phyloP scores from a whole-genome alignment of 208 protist genomes.

The Acanthamoeba castellanii region DNA sequence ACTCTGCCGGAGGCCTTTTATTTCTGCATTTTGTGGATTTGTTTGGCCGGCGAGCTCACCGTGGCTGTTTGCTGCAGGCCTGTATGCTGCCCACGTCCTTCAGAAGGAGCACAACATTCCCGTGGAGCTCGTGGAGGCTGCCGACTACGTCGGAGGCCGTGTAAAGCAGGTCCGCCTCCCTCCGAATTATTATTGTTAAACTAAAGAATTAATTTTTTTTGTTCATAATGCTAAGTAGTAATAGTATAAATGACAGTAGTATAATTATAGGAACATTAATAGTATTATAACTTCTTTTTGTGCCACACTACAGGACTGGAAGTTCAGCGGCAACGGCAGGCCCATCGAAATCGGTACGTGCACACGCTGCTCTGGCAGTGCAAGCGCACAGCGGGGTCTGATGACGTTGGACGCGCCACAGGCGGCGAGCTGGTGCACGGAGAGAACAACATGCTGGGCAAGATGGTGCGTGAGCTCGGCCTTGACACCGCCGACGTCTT shows the following conservation, averaged over 20 bases:
- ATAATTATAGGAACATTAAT: neutral
- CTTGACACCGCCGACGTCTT: conserved; percentile 30
- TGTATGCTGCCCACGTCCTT: conserved; percentile 6
- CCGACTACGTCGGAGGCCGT: conserved; percentile 20
- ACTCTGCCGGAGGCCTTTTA: neutral
- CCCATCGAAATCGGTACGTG: conserved; percentile 54
- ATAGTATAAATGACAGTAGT: neutral
- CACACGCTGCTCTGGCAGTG: neutral
- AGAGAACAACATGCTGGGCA: conserved; percentile 36
- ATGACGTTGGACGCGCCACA: neutral
- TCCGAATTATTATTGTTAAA: neutral
- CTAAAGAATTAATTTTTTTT: neutral
- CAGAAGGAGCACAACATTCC: conserved; percentile 40
- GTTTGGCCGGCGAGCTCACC: neutral
- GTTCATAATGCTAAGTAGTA: too few species aligned
- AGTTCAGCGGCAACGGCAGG: conserved; percentile 23
- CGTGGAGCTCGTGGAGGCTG: neutral
- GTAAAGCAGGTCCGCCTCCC: conserved; percentile 13
- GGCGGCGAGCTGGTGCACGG: conserved; percentile 29
- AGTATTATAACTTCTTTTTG: neutral
- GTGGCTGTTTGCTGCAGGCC: neutral
- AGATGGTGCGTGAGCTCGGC: conserved; percentile 49
- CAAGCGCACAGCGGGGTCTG: neutral
- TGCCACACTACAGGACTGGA: neutral
- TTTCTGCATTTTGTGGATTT: neutral